Evolutionary conservation across 2,329 filamentous ascomycete species (phyloP).

Genomic region (Endoconidiophora polonica): DNA sequence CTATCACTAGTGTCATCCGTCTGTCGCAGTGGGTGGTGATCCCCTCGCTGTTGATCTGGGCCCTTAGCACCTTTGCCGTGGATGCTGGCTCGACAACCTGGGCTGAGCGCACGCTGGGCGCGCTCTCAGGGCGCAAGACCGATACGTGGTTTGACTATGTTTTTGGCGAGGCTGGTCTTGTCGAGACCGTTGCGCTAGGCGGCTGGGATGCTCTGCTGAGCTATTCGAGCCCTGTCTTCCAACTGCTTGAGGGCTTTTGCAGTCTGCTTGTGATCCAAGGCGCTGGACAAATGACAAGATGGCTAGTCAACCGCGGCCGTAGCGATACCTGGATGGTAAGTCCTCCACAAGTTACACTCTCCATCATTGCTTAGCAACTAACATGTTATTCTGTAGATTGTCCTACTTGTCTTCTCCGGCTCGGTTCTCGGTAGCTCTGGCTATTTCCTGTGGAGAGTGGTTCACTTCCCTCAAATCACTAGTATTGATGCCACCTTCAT

Average conservation of each 20-base stretch:
- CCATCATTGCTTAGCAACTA: constrained; percentile 16
- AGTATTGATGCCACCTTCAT: constrained; percentile 88
- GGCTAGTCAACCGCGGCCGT: constrained; percentile 81
- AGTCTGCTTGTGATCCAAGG: constrained; percentile 91
- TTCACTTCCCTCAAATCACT: constrained; percentile 81
- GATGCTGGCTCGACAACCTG: constrained; percentile 62
- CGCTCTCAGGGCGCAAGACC: constrained; percentile 43
- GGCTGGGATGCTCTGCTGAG: constrained; percentile 76
- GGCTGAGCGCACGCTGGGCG: constrained; percentile 64
- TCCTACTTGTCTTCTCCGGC: constrained; percentile 71
- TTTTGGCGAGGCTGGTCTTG: constrained; percentile 68
- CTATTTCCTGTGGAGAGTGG: constrained; percentile 92
- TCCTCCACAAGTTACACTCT: constrained; percentile 14
- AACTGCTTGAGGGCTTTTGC: constrained; percentile 90
- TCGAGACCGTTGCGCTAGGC: constrained; percentile 67
- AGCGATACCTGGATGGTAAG: constrained; percentile 94
- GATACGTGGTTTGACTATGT: constrained; percentile 67
- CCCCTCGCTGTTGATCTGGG: constrained; percentile 80
- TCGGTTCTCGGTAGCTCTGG: constrained; percentile 85
- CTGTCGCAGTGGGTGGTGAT: constrained; percentile 76
- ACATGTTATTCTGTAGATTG: constrained; percentile 46
- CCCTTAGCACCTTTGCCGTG: constrained; percentile 84
- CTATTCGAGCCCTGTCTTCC: constrained; percentile 88
- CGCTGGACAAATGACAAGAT: constrained; percentile 81
- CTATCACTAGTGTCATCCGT: constrained; percentile 51